phyloP scores from a whole-genome alignment of 495 filamentous ascomycete species.

The Penicillium diatomitis region DNA sequence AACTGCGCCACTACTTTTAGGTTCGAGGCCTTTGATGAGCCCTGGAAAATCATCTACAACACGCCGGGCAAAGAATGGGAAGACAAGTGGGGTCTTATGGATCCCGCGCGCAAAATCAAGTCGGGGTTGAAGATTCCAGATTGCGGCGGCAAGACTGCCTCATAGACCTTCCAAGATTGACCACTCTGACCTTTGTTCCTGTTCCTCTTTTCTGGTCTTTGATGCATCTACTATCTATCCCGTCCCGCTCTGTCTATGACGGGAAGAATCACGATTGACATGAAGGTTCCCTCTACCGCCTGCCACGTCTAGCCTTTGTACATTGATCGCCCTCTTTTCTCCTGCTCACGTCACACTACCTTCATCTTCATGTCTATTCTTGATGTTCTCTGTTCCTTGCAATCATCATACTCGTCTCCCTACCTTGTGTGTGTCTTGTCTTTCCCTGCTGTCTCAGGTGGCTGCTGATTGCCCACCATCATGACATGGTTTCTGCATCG shows the following conservation, averaged over 20 bases:
- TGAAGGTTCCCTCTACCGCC: background rate
- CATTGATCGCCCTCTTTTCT: background rate
- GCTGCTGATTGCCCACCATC: background rate
- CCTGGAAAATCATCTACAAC: slow-evolving; percentile 81
- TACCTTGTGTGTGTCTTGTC: background rate
- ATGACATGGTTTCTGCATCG: background rate
- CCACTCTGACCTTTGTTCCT: background rate
- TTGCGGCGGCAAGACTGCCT: slow-evolving; percentile 67
- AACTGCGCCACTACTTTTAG: slow-evolving; percentile 19
- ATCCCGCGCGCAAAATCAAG: slow-evolving; percentile 79
- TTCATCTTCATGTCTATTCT: background rate
- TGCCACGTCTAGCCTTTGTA: background rate
- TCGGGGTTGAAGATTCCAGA: slow-evolving; percentile 77
- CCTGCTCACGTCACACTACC: background rate
- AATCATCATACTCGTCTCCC: background rate
- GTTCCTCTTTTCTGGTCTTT: no score
- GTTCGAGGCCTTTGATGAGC: slow-evolving; percentile 92
- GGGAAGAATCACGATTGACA: no score
- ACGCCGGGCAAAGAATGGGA: slow-evolving; percentile 70
- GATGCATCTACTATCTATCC: no score
- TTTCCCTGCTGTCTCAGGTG: background rate
- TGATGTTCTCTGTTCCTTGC: no score
- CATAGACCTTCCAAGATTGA: slow-evolving; percentile 4
- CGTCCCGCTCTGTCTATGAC: no score
- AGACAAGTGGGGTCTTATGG: slow-evolving; percentile 92